Evolutionary conservation across 768 basidiomycete genomes (phyloP).

Genomic region (Macrolepiota fuliginosa): DNA sequence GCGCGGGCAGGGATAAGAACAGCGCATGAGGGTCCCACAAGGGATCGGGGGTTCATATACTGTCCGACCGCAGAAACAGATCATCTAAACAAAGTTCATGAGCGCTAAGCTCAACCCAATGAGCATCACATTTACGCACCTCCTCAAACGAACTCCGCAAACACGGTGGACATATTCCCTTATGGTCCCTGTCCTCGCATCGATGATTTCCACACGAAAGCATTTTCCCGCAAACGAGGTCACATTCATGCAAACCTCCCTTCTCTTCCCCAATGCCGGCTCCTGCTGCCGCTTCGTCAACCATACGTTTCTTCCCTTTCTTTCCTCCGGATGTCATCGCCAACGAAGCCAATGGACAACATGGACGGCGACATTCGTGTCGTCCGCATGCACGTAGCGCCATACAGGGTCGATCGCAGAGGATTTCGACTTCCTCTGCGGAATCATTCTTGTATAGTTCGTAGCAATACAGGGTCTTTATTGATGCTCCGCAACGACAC

Average conservation of each 20-base stretch:
- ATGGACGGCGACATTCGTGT: conserved; percentile 81
- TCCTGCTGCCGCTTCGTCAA: conserved; percentile 14
- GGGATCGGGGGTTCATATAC: conserved; percentile 85
- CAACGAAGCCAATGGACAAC: conserved; percentile 84
- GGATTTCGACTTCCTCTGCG: conserved; percentile 48
- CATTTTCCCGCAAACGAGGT: conserved; percentile 71
- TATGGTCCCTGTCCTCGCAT: conserved; percentile 82
- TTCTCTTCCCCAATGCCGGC: conserved; percentile 50
- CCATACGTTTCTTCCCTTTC: conserved; percentile 61
- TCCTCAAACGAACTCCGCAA: conserved; percentile 91
- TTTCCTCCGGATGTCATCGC: conserved; percentile 34
- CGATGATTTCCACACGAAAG: conserved; percentile 75
- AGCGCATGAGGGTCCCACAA: conserved; percentile 79
- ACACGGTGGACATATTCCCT: conserved; percentile 79
- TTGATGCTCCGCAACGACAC: conserved; percentile 84
- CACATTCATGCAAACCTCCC: conserved; percentile 80
- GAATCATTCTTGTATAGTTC: conserved; percentile 35
- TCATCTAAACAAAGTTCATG: conserved; percentile 39
- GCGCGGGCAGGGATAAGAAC: conserved; percentile 74
- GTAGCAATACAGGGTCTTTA: conserved; percentile 52
- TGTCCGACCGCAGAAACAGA: conserved; percentile 86
- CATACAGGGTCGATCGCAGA: conserved; percentile 79
- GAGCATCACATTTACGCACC: too few species aligned
- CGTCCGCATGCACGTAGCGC: conserved; percentile 81
- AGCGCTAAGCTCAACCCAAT: conserved; percentile 1